Conservation (phyloP, 2,329 filamentous ascomycete species). For the Plenodomus tracheiphilus region DNA sequence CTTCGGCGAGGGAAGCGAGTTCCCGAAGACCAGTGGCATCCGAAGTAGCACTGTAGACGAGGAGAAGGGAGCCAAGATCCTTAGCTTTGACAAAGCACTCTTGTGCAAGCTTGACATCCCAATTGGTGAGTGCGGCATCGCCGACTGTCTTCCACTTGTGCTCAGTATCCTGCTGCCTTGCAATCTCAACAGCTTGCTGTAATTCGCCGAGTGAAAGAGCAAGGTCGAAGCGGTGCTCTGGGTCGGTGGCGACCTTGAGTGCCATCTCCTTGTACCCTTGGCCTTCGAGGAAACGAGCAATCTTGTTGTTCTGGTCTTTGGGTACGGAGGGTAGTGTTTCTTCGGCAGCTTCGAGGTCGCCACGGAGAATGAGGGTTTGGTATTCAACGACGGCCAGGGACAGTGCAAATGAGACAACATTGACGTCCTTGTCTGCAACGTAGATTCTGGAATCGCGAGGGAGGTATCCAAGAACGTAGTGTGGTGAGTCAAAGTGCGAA, state of each 20-base stretch:
- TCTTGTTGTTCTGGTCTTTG: conserved; percentile 94
- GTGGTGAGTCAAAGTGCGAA: conserved; percentile 91
- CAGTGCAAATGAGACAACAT: conserved; percentile 84
- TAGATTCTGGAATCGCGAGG: conserved; percentile 95
- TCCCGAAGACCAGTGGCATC: conserved; percentile 73
- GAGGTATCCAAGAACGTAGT: conserved; percentile 95
- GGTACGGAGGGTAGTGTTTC: conserved; percentile 85
- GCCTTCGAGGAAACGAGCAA: conserved; percentile 94
- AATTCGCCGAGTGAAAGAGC: conserved; percentile 81
- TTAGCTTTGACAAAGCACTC: conserved; percentile 92
- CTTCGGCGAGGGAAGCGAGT: conserved; percentile 74
- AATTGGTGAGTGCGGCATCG: conserved; percentile 81
- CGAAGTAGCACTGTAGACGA: conserved; percentile 84
- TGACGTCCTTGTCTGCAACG: conserved; percentile 92
- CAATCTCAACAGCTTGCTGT: conserved; percentile 82
- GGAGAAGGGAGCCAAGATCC: conserved; percentile 84
- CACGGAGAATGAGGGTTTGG: conserved; percentile 91
- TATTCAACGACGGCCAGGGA: conserved; percentile 95
- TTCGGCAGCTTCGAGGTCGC: conserved; percentile 87
- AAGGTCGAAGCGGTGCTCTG: conserved; percentile 95
- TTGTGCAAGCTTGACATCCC: conserved; percentile 85
- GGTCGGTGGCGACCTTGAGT: conserved; percentile 89
- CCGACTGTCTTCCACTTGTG: conserved; percentile 99
- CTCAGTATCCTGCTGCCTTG: conserved; percentile 80
- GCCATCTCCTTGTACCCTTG: conserved; percentile 97